phyloP scores from a whole-genome alignment of 345 rosid species.

The Gynandropsis gynandra region DNA sequence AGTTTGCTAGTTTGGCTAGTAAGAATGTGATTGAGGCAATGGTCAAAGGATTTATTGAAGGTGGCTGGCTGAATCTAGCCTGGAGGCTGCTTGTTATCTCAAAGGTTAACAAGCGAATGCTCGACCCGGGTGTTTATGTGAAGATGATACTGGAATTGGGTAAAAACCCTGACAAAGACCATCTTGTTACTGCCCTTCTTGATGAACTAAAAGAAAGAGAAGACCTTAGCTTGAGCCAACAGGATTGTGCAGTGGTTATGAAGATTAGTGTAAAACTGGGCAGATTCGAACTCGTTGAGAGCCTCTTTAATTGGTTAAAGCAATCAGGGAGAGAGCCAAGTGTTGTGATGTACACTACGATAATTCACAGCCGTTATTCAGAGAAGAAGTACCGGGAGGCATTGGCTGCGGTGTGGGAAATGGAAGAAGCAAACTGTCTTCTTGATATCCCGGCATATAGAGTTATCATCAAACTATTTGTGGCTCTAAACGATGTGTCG shows the following conservation, averaged over 20 bases:
- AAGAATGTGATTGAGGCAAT: constrained; percentile 74
- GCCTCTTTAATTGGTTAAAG: constrained; percentile 56
- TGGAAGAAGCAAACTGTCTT: constrained; percentile 67
- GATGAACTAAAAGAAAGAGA: constrained; percentile 66
- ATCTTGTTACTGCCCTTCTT: constrained; percentile 39
- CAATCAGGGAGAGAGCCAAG: constrained; percentile 48
- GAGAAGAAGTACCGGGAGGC: constrained; percentile 67
- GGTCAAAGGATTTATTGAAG: constrained; percentile 62
- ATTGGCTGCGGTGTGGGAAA: constrained; percentile 77
- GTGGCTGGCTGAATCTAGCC: constrained; percentile 59
- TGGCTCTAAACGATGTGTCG: constrained; percentile 61
- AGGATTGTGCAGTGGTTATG: constrained; percentile 78
- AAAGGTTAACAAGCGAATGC: constrained; percentile 42
- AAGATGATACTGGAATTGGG: constrained; percentile 66
- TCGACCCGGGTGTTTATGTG: constrained; percentile 59
- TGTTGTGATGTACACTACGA: constrained; percentile 76
- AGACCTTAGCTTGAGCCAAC: constrained; percentile 55
- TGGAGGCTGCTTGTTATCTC: constrained; percentile 56
- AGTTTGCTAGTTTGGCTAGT: constrained; percentile 43
- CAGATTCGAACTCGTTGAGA: constrained; percentile 54
- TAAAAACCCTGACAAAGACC: constrained; percentile 62
- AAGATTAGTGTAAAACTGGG: constrained; percentile 57
- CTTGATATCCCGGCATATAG: constrained; percentile 86
- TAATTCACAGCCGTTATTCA: constrained; percentile 61
- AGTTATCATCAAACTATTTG: constrained; percentile 64